A percentile compares a stretch with the other conserved stretches of the same genome.
Evolutionary conservation across 805 yeast genomes (phyloP).

Genomic region (Tetrapisispora arboricola): DNA sequence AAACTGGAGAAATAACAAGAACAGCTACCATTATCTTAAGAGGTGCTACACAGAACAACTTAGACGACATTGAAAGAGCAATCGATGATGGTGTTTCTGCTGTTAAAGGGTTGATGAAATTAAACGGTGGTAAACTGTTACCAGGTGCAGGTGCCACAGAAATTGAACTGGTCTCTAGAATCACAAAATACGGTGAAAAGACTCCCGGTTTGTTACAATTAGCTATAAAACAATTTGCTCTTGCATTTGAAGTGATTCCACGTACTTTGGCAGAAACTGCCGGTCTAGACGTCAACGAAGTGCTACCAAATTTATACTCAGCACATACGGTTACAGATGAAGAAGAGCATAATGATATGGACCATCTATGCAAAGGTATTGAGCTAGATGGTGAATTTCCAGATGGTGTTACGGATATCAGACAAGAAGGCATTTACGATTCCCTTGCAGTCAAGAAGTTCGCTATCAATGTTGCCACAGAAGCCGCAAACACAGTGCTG

Average conservation of each 20-base stretch:
- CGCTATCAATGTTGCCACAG: constrained; percentile 90
- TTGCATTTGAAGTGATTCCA: constrained; percentile 91
- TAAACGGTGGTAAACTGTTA: constrained; percentile 61
- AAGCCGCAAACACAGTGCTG: constrained; percentile 68
- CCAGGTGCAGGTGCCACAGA: constrained; percentile 98
- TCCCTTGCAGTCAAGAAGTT: constrained; percentile 69
- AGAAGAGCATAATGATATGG: constrained; percentile 15
- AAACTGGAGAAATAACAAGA: constrained; percentile 45
- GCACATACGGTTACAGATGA: constrained; percentile 48
- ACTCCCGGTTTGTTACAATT: constrained; percentile 90
- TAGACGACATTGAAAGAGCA: constrained; percentile 95
- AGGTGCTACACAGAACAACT: constrained; percentile 90
- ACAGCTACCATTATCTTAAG: constrained; percentile 90
- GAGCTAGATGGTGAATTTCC: constrained; percentile 70
- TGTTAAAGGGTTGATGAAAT: constrained; percentile 79
- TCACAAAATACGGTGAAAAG: constrained; percentile 79
- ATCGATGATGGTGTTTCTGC: constrained; percentile 95
- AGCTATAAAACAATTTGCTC: constrained; percentile 88
- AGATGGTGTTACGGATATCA: constrained; percentile 63
- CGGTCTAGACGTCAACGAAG: constrained; percentile 83
- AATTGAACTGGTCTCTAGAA: constrained; percentile 70
- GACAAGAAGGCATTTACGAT: constrained; percentile 63
- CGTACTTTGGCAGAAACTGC: constrained; percentile 89
- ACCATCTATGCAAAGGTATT: constrained; percentile 42
- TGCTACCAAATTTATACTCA: constrained; percentile 80